Percentiles rank a stretch among this genome's conserved stretches.
phyloP scores from a whole-genome alignment of 805 yeast genomes.

The Yarrowia deformans region DNA sequence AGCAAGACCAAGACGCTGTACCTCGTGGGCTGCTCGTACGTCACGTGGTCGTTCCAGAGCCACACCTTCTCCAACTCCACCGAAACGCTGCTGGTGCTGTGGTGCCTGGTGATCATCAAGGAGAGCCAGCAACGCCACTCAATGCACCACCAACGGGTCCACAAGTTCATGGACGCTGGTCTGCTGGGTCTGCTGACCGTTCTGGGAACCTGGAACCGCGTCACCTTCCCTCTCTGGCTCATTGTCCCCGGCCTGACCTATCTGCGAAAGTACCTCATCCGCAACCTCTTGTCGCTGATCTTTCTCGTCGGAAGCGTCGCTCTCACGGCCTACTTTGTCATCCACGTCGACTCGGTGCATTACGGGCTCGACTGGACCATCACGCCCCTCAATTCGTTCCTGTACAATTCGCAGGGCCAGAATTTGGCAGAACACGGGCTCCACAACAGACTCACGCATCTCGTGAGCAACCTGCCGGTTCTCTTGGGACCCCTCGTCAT shows the following conservation, averaged over 20 bases:
- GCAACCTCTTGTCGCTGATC: constrained; percentile 50
- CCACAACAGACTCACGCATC: constrained; percentile 79
- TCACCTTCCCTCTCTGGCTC: constrained; percentile 81
- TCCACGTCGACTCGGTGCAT: constrained; percentile 62
- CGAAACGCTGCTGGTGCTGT: constrained; percentile 63
- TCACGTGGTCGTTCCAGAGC: constrained; percentile 79
- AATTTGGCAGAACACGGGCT: constrained; percentile 83
- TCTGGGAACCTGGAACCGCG: constrained; percentile 81
- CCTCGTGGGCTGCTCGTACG: constrained; percentile 63
- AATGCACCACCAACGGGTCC: constrained; percentile 43
- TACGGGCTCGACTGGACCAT: constrained; percentile 55
- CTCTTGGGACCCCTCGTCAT: constrained; percentile 79
- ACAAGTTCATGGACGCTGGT: constrained; percentile 51
- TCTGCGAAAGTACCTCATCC: constrained; percentile 55
- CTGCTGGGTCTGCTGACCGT: constrained; percentile 61
- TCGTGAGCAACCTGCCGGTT: constrained; percentile 77
- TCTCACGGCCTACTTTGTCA: constrained; percentile 51
- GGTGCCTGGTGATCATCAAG: constrained; percentile 60
- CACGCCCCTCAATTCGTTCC: constrained; percentile 78
- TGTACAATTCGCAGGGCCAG: constrained; percentile 65
- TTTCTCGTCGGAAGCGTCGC: constrained; percentile 52
- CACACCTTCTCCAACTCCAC: constrained; percentile 90
- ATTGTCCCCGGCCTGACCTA: constrained; percentile 62
- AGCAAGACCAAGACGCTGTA: constrained; percentile 54
- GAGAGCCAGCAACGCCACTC: constrained; percentile 45